Base-by-base conservation (phyloP, 495 filamentous ascomycete species). In the Bacidia rubella region DNA sequence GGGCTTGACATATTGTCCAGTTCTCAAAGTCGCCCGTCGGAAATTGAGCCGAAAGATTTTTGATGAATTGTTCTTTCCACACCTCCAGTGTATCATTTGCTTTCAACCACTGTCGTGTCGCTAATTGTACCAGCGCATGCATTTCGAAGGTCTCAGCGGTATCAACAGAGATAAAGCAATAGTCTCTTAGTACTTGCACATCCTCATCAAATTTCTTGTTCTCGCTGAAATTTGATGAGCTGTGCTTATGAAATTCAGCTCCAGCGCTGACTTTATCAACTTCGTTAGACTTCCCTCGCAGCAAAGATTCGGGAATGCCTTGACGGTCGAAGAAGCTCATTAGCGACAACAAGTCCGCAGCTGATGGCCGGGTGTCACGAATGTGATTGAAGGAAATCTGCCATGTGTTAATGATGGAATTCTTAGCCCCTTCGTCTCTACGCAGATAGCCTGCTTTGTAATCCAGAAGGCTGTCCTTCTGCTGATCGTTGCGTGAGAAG, bases 361-460 rank as follows among this genome's bases (percentile, higher is more conserved):
- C 64, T 15, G 61, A 59, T 52, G 48, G 61, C 39, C 53, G 41
- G 11, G 2, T 61, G 41, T 61, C 4, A 11, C 55, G 63, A 21
- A 76, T 68, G 54, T 71, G 44, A n/a, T 74, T 63, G 52, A 75
- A 77, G 19, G 68, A 73, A 47, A 74, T 70, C 47, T 72, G 67
- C 69, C 64, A 74, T 17, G 68, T 74, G 17, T 62, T 53, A 27
- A 74, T 59, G 45, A 75, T 70, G 10, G 67, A 69, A 35, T 65
- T 57, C 35, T 41, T 19, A 49, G 75, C 74, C 58, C 72, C 59
- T 17, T 17, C 7, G 17, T 44, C 41, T 20, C 41, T 44, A 25
- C 70, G 65, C 24, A 64, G 56, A 3, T 74, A 55, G 19, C 58
- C 62, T 11, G 45, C 57, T 38, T 74, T 60, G 19, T 60, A 55